These are phyloP conservation scores for Boletus subcaerulescens DNA, from an alignment of 768 basidiomycete species.

Conservation along the genomic window DNA sequence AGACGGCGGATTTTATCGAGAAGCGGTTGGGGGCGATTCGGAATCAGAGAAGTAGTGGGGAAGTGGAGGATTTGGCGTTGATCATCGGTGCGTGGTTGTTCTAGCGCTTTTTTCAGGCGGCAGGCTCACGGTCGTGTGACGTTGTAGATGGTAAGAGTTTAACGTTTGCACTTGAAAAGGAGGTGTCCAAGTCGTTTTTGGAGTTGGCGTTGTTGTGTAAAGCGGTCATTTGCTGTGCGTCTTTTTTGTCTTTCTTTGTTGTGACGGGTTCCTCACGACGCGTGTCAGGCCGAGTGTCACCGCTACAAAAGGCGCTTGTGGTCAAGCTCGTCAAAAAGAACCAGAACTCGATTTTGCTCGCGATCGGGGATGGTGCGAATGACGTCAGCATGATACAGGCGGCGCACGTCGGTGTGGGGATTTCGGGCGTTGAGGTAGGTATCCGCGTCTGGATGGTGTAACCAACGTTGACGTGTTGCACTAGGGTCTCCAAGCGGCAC, in stretches of 20 bases:
- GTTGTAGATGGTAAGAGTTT: conserved; percentile 88
- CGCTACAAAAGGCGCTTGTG: conserved; percentile 94
- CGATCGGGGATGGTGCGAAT: conserved; percentile 97
- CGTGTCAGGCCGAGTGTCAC: conserved; percentile 81
- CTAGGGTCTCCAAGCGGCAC: conserved; percentile 95
- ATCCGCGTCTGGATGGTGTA: not conserved
- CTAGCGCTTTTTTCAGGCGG: too few species aligned
- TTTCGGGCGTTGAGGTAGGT: conserved; percentile 86
- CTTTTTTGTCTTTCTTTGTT: too few species aligned
- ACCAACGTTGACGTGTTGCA: not conserved
- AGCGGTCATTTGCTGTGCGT: conserved; percentile 93
- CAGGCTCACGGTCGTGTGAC: not conserved
- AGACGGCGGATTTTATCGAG: conserved; percentile 80
- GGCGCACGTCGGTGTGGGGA: conserved; percentile 95
- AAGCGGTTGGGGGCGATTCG: conserved; percentile 91
- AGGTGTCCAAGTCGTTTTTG: conserved; percentile 82
- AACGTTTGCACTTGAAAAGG: conserved; percentile 90
- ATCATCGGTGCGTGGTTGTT: conserved; percentile 68
- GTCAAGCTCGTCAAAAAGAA: conserved; percentile 99
- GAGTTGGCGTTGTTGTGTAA: conserved; percentile 98
- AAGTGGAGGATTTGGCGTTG: conserved; percentile 91
- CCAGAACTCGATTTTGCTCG: conserved; percentile 87
- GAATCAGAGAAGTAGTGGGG: conserved; percentile 86
- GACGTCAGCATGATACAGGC: conserved; percentile 99
- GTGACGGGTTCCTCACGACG: not conserved